Conservation (phyloP, 2,329 filamentous ascomycete species). For the Rhynchosporium graminicola region DNA sequence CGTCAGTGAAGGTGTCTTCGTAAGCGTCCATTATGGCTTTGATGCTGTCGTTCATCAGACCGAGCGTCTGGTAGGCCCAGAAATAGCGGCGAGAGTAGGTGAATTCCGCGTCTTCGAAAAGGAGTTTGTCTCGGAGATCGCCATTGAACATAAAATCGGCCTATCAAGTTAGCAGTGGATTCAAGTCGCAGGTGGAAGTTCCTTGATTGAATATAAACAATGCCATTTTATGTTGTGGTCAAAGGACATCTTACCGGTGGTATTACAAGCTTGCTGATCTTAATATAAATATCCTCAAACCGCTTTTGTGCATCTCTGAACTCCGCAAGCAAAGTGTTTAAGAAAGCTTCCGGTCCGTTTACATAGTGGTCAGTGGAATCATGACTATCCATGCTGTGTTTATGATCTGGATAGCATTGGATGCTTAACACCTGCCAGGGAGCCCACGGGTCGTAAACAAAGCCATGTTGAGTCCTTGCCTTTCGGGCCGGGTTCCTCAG, state of each 20-base stretch:
- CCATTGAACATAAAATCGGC: constrained; percentile 60
- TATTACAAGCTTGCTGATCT: constrained; percentile 59
- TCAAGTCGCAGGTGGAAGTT: too few species aligned
- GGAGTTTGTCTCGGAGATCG: constrained; percentile 55
- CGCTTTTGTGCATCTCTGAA: constrained; percentile 61
- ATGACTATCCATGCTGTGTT: constrained; percentile 55
- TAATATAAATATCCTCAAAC: constrained; percentile 57
- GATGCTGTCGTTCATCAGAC: constrained; percentile 60
- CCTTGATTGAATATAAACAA: too few species aligned
- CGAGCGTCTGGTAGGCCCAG: constrained; percentile 62
- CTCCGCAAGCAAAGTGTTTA: constrained; percentile 58
- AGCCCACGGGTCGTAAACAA: constrained; percentile 58
- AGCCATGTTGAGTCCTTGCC: constrained; percentile 50
- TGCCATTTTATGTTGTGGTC: too few species aligned
- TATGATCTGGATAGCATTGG: constrained; percentile 61
- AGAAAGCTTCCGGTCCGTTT: constrained; percentile 62
- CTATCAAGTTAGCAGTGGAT: constrained; percentile 30
- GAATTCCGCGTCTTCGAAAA: constrained; percentile 62
- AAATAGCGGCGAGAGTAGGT: constrained; percentile 64
- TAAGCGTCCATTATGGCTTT: constrained; percentile 59
- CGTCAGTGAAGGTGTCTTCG: constrained; percentile 57
- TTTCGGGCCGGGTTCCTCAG: constrained; percentile 52
- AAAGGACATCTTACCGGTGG: constrained; percentile 47
- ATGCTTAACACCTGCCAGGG: constrained; percentile 62
- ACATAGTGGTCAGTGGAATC: constrained; percentile 56